Conservation (phyloP, 345 rosid species). For the Syzygium aqueum region DNA sequence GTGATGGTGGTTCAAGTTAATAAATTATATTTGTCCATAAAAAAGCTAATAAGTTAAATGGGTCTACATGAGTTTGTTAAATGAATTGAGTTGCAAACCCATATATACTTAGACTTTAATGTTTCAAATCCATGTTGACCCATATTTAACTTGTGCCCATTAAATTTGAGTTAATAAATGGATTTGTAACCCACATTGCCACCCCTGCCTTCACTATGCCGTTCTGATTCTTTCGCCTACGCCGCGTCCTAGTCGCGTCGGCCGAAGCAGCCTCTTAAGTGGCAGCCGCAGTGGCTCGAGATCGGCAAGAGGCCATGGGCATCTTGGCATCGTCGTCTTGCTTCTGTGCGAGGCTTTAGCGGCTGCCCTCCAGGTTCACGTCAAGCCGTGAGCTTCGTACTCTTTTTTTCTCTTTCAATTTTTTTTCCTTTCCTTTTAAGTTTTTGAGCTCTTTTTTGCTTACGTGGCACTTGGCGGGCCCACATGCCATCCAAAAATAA, state of each 20-base stretch:
- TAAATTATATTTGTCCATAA: too few species aligned
- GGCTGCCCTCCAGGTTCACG: not conserved
- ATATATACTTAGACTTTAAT: too few species aligned
- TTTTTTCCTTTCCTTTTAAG: rapidly evolving
- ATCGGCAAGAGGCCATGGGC: not conserved
- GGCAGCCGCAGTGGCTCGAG: not conserved
- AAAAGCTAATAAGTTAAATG: too few species aligned
- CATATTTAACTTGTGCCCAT: too few species aligned
- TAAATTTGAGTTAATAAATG: too few species aligned
- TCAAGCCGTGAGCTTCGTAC: not conserved
- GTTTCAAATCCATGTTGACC: too few species aligned
- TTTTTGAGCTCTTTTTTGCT: not conserved
- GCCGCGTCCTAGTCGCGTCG: too few species aligned
- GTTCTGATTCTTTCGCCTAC: not conserved
- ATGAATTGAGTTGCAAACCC: too few species aligned
- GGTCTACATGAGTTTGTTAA: too few species aligned
- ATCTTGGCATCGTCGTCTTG: not conserved
- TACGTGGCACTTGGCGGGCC: not conserved
- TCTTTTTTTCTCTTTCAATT: not conserved
- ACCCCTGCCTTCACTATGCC: too few species aligned
- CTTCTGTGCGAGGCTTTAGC: not conserved
- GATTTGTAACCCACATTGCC: too few species aligned
- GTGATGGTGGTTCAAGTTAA: too few species aligned
- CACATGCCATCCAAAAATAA: not conserved
- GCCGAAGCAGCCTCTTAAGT: not conserved